Percentiles rank a stretch among this genome's conserved stretches.
Conservation (phyloP, 306 rosid genomes). For the Astragalus membranaceus region DNA sequence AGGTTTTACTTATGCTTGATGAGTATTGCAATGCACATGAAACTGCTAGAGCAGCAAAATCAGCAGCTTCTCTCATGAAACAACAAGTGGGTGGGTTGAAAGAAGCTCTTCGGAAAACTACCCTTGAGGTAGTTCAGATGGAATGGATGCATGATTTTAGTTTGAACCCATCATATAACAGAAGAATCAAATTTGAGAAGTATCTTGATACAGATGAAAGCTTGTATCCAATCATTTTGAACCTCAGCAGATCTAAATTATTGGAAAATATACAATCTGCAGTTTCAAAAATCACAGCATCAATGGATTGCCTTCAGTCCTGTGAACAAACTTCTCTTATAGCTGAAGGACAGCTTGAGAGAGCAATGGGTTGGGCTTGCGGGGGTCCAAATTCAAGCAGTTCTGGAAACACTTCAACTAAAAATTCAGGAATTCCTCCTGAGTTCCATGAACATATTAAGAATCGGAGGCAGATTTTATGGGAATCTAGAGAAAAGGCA, state of each 20-base stretch:
- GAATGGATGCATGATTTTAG: conserved; percentile 80
- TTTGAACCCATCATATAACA: conserved; percentile 61
- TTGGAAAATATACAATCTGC: conserved; percentile 70
- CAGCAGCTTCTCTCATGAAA: conserved; percentile 72
- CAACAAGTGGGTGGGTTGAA: conserved; percentile 69
- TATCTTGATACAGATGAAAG: conserved; percentile 59
- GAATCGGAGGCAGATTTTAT: conserved; percentile 62
- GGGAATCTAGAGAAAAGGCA: conserved; percentile 80
- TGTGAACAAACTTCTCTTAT: conserved; percentile 66
- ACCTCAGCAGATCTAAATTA: conserved; percentile 64
- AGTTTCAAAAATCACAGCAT: conserved; percentile 67
- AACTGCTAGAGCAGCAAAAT: conserved; percentile 88
- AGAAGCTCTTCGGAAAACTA: conserved; percentile 70
- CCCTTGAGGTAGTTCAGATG: conserved; percentile 78
- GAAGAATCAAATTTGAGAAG: conserved; percentile 53
- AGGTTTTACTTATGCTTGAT: conserved; percentile 67
- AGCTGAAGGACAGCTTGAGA: conserved; percentile 93
- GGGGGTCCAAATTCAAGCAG: conserved; percentile 71
- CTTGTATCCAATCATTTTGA: conserved; percentile 50
- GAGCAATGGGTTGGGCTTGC: conserved; percentile 98
- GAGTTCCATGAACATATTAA: conserved; percentile 81
- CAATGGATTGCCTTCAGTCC: conserved; percentile 71
- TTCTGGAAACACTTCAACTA: conserved; percentile 49
- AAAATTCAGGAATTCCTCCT: conserved; percentile 83
- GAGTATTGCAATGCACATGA: conserved; percentile 90